Base-by-base conservation (phyloP, 768 basidiomycete species). In the Tylopilus vinaceipallidus region DNA sequence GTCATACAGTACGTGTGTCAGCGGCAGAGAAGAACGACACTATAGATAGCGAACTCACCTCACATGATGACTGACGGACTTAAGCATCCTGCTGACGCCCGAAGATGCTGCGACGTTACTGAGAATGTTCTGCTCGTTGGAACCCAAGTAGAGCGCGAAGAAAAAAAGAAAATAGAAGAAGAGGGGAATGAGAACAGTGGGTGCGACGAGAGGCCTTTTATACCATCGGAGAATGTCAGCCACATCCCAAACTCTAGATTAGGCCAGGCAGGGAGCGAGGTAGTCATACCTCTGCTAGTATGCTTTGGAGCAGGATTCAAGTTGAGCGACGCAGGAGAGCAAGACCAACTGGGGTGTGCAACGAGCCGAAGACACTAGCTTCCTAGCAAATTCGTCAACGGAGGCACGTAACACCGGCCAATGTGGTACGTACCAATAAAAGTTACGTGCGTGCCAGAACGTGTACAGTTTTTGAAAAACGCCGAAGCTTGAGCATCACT, bases 61-160 rank as follows among this genome's bases (percentile, higher is more conserved):
- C 8, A 6, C 11, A 22, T 20, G 20, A 45, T 16, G 14, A 32
- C 27, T 16, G 22, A 36, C 39, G 4, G 11, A 11, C 11, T 29
- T 22, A n/a, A 36, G 5, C n/a, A 30, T 29, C 53, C 30, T n/a
- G 41, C 45, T 32, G 6, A 6, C 29, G 27, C 30, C 19, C 14
- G 20, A 20, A 39, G 41, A 11, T 29, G 17, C 36, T 32, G 12
- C 37, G 4, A 10, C 41, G 33, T 53, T 45, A 39, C 19, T 45
- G 10, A 51, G 20, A 43, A 19, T 32, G 39, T 19, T 14, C 40
- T 20, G 27, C 50, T 17, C 41, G 16, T 27, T 37, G n/a, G 20
- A 39, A 38, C 45, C 50, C 13, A 33, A 40, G 39, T 14, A 54
- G 41, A 43, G 20, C 35, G 49, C 41, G 26, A 26, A 42, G 32